Percentiles rank a stretch among this genome's conserved stretches.
phyloP scores from a whole-genome alignment of 2,329 filamentous ascomycete species.

The Leptographium lundbergii region DNA sequence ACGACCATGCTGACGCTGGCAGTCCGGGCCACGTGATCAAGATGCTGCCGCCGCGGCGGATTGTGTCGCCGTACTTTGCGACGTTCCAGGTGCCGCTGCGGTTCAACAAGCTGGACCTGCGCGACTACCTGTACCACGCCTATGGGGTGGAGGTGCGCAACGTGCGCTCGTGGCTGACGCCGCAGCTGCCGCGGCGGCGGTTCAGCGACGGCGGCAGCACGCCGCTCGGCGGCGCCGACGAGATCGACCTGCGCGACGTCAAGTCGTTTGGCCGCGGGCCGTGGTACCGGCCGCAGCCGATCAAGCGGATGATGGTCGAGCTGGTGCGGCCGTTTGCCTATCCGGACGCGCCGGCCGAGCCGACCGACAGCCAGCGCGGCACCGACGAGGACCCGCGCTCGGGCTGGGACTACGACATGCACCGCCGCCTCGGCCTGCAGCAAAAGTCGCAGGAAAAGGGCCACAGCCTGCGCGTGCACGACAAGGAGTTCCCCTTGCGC shows the following conservation, averaged over 20 bases:
- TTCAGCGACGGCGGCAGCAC: constrained; percentile 27
- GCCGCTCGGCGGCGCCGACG: constrained; percentile 12
- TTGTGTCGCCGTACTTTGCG: constrained; percentile 67
- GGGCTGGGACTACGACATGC: constrained; percentile 52
- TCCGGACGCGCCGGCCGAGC: constrained; percentile 56
- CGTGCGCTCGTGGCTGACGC: constrained; percentile 71
- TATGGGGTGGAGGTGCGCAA: constrained; percentile 64
- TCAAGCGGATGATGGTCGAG: constrained; percentile 94
- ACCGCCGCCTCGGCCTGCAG: constrained; percentile 18
- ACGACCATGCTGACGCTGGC: neutral
- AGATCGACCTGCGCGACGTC: neutral
- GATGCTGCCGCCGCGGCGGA: constrained; percentile 57
- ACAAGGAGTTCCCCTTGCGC: constrained; percentile 17
- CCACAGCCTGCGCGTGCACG: constrained; percentile 12
- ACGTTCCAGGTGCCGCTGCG: constrained; percentile 82
- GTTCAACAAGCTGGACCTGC: constrained; percentile 93
- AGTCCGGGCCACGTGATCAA: constrained; percentile 76
- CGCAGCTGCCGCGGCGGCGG: constrained; percentile 45
- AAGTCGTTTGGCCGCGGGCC: constrained; percentile 24
- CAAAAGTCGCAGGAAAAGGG: constrained; percentile 17
- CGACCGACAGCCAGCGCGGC: constrained; percentile 14
- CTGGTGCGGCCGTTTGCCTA: constrained; percentile 79
- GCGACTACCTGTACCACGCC: constrained; percentile 82
- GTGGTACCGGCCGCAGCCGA: constrained; percentile 56
- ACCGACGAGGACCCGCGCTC: constrained; percentile 17